Percentiles rank a stretch among this genome's conserved stretches.
Evolutionary conservation across 805 yeast genomes (phyloP).

Genomic region (Suhomyces vadensis): DNA sequence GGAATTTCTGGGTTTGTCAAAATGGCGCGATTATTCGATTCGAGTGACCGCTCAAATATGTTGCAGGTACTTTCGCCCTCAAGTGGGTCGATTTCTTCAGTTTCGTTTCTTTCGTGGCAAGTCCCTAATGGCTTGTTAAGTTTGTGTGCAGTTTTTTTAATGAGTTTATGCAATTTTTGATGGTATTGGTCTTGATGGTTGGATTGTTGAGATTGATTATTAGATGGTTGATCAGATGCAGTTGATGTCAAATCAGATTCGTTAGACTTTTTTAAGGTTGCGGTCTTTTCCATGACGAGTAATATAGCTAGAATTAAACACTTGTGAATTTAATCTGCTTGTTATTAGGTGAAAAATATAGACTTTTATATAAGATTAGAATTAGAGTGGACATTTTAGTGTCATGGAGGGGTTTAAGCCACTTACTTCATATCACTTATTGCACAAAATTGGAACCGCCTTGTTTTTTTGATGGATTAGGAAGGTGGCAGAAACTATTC

Average conservation of each 20-base stretch:
- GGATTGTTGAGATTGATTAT: too few relatives aligned
- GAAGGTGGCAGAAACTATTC: background rate
- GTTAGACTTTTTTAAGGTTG: background rate
- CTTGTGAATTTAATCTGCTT: too few relatives aligned
- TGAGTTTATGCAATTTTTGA: constrained; percentile 11
- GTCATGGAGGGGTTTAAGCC: constrained; percentile 4
- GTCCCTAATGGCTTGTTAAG: background rate
- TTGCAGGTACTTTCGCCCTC: background rate
- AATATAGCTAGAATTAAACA: background rate
- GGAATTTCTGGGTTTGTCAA: constrained; percentile 20
- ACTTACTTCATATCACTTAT: constrained; percentile 1
- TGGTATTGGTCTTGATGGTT: background rate
- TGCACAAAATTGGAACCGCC: constrained; percentile 2
- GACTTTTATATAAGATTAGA: background rate
- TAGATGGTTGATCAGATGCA: too few relatives aligned
- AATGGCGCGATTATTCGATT: constrained; percentile 9
- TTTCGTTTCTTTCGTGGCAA: background rate
- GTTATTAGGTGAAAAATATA: too few relatives aligned
- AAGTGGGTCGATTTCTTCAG: background rate
- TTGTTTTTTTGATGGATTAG: background rate
- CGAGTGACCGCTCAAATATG: constrained; percentile 15
- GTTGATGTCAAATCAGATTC: too few relatives aligned
- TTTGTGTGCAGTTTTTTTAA: constrained; percentile 12
- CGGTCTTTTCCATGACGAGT: background rate
- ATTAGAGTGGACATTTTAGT: background rate